Base-by-base conservation (phyloP, 2,329 filamentous ascomycete genomes). In the Cordyceps farinosa region DNA sequence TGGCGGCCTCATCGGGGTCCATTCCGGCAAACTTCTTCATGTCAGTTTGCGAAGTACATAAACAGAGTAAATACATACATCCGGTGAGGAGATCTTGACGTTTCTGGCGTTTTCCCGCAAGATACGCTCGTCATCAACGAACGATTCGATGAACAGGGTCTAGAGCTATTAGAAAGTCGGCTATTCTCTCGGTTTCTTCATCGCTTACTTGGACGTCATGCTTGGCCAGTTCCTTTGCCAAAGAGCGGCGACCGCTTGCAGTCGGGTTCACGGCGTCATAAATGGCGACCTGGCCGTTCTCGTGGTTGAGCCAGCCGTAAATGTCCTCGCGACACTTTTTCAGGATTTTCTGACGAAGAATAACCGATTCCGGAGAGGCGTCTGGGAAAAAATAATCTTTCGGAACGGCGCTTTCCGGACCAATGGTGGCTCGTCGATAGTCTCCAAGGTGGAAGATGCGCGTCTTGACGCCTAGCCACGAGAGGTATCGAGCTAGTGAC, bases 381-480 rank as follows among this genome's bases (percentile, higher is more conserved):
- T 98, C 93, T 32, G 96, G 90, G 74, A 94, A 97, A 79, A 99
- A 99, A 76, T 99, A 99, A 74, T 99, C 95, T 67, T 97, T 91
- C 1, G 95, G 96, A 17, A 99, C 90, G 63, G 93, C 87, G 63
- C 89, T 89, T 15, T 88, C 91, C 48, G 88, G 86, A 22, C 92
- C 92, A 67, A 98, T 87, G 17, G 94, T 96, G 38, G 92, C 93
- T 73, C 95, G 87, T 68, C 95, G 90, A 75, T 99, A 99, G 77
- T 99, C 95, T 64, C 96, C 95, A 17, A 99, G 82, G 74, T 99
- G 95, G 75, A 99, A 99, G 70, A 98, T 96, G 69, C 94, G 90
- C 40, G 95, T 98, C 80, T 99, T 99, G 65, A 99, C 95, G 66
- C 95, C 95, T 45, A 99, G 85, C 95, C 95, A 99, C 76, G 93